Evolutionary conservation across 345 rosid genomes (phyloP).

Genomic region (Populus ilicifolia): DNA sequence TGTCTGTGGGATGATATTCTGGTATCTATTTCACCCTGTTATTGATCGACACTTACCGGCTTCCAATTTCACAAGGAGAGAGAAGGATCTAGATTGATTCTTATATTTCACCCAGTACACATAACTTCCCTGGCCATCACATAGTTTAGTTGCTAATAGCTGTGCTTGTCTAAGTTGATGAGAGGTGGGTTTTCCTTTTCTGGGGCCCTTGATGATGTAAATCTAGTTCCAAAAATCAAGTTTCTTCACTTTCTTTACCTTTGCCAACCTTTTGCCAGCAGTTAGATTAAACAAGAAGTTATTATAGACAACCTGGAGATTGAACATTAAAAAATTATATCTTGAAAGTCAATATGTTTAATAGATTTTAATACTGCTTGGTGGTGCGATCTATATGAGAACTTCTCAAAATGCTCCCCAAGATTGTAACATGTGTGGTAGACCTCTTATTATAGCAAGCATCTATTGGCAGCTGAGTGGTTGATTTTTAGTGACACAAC

Average conservation of each 20-base stretch:
- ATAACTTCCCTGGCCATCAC: neutral
- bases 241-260: neutral
- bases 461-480: neutral
- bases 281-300: neutral
- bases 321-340: neutral
- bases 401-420: neutral
- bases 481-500: neutral
- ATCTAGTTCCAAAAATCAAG: neutral
- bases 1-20: neutral
- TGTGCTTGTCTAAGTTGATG: neutral
- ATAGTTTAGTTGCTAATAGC: neutral
- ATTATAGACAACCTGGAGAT: neutral
- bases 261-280: neutral
- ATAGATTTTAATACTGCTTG: neutral
- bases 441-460: neutral
- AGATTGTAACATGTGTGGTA: neutral
- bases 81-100: neutral
- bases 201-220: neutral
- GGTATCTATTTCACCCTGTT: neutral
- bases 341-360: neutral
- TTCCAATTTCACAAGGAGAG: neutral
- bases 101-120: neutral
- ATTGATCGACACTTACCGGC: neutral
- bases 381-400: neutral
- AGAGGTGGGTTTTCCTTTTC: neutral